Evolutionary conservation across 1,139 yeast species (phyloP), one percentile per base, ranked within the genome.

Genomic region (Magnusiomyces starmeri): DNA sequence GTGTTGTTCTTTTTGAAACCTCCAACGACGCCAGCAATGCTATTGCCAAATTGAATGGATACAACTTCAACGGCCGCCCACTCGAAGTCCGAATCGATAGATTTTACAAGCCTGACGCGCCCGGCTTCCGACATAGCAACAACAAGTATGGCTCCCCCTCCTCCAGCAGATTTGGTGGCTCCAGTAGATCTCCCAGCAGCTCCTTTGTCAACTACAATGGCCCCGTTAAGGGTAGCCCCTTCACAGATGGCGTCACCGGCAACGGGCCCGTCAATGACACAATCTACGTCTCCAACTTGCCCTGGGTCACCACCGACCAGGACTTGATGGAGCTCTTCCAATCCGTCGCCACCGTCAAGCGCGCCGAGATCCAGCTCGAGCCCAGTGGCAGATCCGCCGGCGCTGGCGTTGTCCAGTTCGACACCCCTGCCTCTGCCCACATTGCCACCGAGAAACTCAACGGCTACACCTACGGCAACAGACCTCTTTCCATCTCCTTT

Each of bases 41-140:
- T 59, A 85, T 89, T 68, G 92, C 83, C 70, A 84, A 82, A 67
- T 90, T 88, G 68, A 87, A 89, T 73, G 96, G 96, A 72, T 86
- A 85, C 90, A 81, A 86, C 66, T 82, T 88, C 76, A 85, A 86
- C 70, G 96, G 90, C 66, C 85, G 85, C 69, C 89, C 83, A 70
- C 87, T 90, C 55, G 92, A 75, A 67, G 97, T 90, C 65, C 63
- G 69, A 24, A 65, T 63, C 49, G 68, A 65, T 49, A 59, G 62
- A n/a, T 64, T 56, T 53, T 79, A 82, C 16, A 83, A 78, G 60
- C 73, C 71, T 47, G 76, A 76, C 4, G 73, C 73, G 25, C 37
- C 37, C n/a, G 37, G 37, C 8, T 32, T 12, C 32, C 26, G 40
- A 16, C 14, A 29, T 32, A 12, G 49, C 50, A 35, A 32, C 34